Evolutionary conservation across 1,139 yeast genomes (phyloP).

Genomic region (Scheffersomyces segobiensis): DNA sequence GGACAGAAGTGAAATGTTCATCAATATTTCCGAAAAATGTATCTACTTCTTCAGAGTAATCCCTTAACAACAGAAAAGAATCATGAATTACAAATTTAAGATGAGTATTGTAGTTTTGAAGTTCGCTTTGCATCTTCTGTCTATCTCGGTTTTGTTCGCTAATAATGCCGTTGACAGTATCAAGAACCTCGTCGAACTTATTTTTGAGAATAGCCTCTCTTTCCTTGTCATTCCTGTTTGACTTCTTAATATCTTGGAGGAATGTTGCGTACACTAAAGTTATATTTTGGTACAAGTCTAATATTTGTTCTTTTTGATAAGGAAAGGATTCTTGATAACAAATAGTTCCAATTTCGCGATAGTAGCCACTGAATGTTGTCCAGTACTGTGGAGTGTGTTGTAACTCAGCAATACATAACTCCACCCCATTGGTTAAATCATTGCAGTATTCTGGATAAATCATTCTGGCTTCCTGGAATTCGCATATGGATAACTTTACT

Average conservation of each 20-base stretch:
- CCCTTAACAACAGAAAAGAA: neutral
- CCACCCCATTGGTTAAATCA: slow-evolving; percentile 11
- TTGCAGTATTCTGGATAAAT: slow-evolving; percentile 35
- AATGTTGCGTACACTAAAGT: slow-evolving; percentile 33
- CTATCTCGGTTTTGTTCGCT: slow-evolving; percentile 1
- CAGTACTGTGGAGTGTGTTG: slow-evolving; percentile 54
- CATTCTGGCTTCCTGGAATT: slow-evolving; percentile 47
- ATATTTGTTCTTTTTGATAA: slow-evolving; percentile 51
- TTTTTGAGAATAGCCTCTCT: slow-evolving; percentile 4
- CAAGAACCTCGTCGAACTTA: slow-evolving; percentile 5
- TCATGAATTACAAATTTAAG: slow-evolving; percentile 10
- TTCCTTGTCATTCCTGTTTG: slow-evolving; percentile 13
- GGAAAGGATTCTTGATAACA: slow-evolving; percentile 55
- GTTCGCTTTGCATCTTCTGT: slow-evolving; percentile 8
- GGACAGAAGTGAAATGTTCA: neutral
- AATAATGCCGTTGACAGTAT: slow-evolving; percentile 8
- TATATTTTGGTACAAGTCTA: slow-evolving; percentile 47
- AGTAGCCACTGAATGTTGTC: slow-evolving; percentile 63
- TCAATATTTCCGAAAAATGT: neutral
- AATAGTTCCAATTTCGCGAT: slow-evolving; percentile 45
- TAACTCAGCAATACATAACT: slow-evolving; percentile 38
- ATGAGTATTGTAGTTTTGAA: slow-evolving; percentile 9
- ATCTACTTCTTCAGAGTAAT: neutral
- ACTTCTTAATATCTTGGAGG: slow-evolving; percentile 14
- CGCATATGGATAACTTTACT: slow-evolving; percentile 53